Percentiles rank a stretch among this genome's conserved stretches.
These are phyloP conservation scores for Aspergillus novofumigatus DNA, from an alignment of 2,329 filamentous ascomycete species.

Conservation along the genomic window DNA sequence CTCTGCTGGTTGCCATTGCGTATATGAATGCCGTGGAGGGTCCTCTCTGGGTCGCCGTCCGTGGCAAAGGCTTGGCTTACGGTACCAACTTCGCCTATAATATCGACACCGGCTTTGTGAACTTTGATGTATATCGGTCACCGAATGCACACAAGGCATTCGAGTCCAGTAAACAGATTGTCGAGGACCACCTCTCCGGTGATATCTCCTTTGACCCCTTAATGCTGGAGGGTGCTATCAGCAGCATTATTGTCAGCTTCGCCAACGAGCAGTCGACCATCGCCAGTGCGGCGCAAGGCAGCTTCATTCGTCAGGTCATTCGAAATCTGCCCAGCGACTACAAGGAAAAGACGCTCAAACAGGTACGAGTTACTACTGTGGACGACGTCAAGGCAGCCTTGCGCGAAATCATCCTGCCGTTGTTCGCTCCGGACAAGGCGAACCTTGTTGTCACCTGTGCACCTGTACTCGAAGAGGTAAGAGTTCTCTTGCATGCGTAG, in stretches of 20 bases:
- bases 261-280: constrained; percentile 88
- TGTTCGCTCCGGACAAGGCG: constrained; percentile 74
- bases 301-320: constrained; percentile 78
- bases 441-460: constrained; percentile 89
- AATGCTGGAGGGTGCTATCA: constrained; percentile 85
- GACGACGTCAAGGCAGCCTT: constrained; percentile 75
- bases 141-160: constrained; percentile 88
- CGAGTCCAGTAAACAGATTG: constrained; percentile 67
- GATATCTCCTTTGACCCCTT: constrained; percentile 69
- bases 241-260: constrained; percentile 77
- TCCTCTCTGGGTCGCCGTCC: constrained; percentile 87
- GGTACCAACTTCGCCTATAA: constrained; percentile 75
- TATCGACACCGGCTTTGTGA: constrained; percentile 72
- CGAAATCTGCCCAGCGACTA: constrained; percentile 72
- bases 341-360: constrained; percentile 69
- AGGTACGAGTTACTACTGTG: constrained; percentile 69
- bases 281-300: constrained; percentile 73
- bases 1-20: constrained; percentile 79
- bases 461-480: constrained; percentile 76
- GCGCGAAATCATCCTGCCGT: constrained; percentile 68
- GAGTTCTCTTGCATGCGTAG: constrained; percentile 28
- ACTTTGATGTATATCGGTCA: constrained; percentile 84
- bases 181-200: constrained; percentile 70
- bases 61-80: constrained; percentile 90
- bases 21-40: constrained; percentile 94